Evolutionary conservation across 208 protist species (phyloP).

Genomic region (Novymonas esmeraldas): DNA sequence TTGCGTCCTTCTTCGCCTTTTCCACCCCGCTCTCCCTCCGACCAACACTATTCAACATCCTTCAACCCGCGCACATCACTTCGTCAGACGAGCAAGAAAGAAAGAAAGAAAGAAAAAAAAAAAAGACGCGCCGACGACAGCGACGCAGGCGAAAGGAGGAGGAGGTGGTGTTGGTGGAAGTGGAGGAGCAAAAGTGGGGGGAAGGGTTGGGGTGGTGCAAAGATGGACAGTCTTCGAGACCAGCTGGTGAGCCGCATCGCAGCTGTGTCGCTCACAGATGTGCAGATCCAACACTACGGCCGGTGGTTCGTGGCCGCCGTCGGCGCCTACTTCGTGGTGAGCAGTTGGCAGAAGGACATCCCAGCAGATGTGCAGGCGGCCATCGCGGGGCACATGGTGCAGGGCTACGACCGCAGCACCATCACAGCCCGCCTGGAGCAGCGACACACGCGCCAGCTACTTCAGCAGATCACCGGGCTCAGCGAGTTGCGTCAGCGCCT

Average conservation of each 20-base stretch:
- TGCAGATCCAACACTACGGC: conserved; percentile 39
- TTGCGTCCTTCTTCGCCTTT: too few relatives aligned
- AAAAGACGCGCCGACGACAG: too few relatives aligned
- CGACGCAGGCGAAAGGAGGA: not conserved
- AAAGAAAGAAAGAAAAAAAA: too few relatives aligned
- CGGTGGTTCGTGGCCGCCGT: conserved; percentile 41
- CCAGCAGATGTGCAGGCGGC: conserved; percentile 59
- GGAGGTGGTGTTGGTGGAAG: not conserved
- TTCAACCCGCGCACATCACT: too few relatives aligned
- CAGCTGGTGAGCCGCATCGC: conserved; percentile 24
- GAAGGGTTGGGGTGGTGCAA: not conserved
- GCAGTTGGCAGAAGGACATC: conserved; percentile 29
- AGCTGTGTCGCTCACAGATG: conserved; percentile 26
- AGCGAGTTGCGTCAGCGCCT: conserved; percentile 55
- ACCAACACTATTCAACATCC: too few relatives aligned
- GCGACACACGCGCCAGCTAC: conserved; percentile 45
- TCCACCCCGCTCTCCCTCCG: too few relatives aligned
- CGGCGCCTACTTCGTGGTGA: conserved; percentile 46
- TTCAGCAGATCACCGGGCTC: conserved; percentile 44
- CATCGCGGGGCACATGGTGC: conserved; percentile 67
- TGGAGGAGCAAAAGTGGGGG: not conserved
- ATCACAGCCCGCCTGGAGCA: conserved; percentile 61
- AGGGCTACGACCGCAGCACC: conserved; percentile 78
- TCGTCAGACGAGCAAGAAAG: too few relatives aligned
- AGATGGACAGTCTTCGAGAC: conserved; percentile 10